Evolutionary conservation across 371 early-diverging fungal genomes (phyloP).

Genomic region (Smittium culicis): DNA sequence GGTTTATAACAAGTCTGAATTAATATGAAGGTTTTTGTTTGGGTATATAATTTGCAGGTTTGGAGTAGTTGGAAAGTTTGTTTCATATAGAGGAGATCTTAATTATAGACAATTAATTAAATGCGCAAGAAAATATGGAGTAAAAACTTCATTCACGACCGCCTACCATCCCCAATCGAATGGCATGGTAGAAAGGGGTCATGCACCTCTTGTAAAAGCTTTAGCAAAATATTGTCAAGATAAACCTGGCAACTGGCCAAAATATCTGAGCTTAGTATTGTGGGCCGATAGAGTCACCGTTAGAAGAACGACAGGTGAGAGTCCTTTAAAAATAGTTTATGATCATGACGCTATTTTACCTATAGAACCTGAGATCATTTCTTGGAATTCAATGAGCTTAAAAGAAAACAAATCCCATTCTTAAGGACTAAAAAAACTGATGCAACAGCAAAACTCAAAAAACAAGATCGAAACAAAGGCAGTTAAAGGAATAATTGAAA

Average conservation of each 20-base stretch:
- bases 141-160: conserved; percentile 7
- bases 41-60: conserved; percentile 13
- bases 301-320: conserved; percentile 11
- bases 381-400: not conserved
- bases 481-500: not conserved
- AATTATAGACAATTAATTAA: not conserved
- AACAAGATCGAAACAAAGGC: not conserved
- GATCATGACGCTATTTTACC: conserved; percentile 15
- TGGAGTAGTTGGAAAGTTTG: conserved; percentile 11
- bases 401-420: not conserved
- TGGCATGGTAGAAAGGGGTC: conserved; percentile 17
- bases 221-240: conserved; percentile 4
- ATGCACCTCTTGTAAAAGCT: conserved; percentile 2
- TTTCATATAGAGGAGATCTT: conserved; percentile 16
- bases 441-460: not conserved
- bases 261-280: conserved; percentile 9
- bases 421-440: not conserved
- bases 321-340: conserved; percentile 14
- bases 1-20: not conserved
- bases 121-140: not conserved
- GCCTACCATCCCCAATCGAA: conserved; percentile 16
- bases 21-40: conserved; percentile 12
- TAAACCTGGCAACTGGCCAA: conserved; percentile 12
- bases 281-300: conserved; percentile 18
- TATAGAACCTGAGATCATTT: not conserved